Evolutionary conservation across 192 early-diverging fungal genomes (phyloP).

Genomic region (Rhizophagus clarus): DNA sequence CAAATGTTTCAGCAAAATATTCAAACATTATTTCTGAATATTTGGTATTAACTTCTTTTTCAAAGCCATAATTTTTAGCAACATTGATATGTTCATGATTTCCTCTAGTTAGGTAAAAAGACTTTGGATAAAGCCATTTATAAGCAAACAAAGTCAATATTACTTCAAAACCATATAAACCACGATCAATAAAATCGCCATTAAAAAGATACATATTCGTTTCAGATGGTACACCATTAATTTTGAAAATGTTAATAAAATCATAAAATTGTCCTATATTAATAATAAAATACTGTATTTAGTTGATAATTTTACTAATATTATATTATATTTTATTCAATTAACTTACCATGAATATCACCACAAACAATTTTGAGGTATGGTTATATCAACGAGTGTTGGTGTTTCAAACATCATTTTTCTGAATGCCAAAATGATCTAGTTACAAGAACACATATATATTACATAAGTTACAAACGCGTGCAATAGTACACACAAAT

Average conservation of each 20-base stretch:
- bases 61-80: conserved; percentile 99
- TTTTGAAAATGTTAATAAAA: conserved; percentile 91
- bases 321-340: neutral
- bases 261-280: conserved; percentile 90
- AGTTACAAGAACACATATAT: neutral
- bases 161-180: conserved; percentile 96
- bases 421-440: conserved; percentile 79
- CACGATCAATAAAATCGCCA: conserved; percentile 99
- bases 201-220: conserved; percentile 91
- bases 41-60: conserved; percentile 96
- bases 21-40: conserved; percentile 91
- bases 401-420: conserved; percentile 73
- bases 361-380: conserved; percentile 89
- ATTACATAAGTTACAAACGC: neutral
- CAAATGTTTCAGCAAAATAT: conserved; percentile 93
- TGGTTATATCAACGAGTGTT: conserved; percentile 82
- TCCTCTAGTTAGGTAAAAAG: conserved; percentile 86
- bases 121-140: conserved; percentile 87
- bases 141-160: conserved; percentile 88
- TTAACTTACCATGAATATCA: conserved; percentile 81
- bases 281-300: neutral
- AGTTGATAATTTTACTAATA: neutral
- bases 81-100: conserved; percentile 98
- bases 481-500: neutral
- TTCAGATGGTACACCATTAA: conserved; percentile 86